These are phyloP conservation scores for Lactifluus hygrophoroides DNA, from an alignment of 768 basidiomycete genomes.

Conservation along the genomic window DNA sequence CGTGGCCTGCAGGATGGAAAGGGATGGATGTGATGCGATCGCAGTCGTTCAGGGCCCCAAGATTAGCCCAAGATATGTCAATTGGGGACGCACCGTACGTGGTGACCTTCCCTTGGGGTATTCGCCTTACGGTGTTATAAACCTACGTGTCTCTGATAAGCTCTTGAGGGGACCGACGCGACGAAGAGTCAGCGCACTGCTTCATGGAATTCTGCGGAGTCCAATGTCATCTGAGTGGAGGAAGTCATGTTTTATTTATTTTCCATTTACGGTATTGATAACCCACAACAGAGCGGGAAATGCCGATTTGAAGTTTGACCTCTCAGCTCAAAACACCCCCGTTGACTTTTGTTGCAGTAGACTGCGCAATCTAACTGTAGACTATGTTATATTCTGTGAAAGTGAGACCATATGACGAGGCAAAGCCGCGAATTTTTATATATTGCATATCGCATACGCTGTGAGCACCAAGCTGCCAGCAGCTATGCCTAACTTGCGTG, in stretches of 20 bases:
- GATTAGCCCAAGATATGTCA: not conserved
- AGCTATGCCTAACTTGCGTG: not conserved
- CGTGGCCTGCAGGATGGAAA: conserved; percentile 44
- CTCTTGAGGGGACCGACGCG: not conserved
- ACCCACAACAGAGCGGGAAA: no score
- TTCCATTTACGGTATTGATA: not conserved
- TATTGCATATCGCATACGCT: not conserved
- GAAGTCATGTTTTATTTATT: not conserved
- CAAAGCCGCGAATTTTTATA: not conserved
- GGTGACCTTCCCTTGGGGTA: conserved; percentile 61
- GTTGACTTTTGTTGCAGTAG: not conserved
- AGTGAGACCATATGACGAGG: not conserved
- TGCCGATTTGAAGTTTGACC: no score
- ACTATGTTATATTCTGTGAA: no score
- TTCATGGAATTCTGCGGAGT: conserved; percentile 56
- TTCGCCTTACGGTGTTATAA: conserved; percentile 61
- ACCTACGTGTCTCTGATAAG: conserved; percentile 37
- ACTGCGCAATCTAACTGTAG: not conserved
- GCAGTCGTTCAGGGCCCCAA: not conserved
- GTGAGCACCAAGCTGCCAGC: not conserved
- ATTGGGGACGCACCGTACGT: conserved; percentile 50
- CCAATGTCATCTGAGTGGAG: conserved; percentile 27
- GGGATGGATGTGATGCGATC: not conserved
- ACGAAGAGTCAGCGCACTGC: conserved; percentile 32
- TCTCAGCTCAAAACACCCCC: not conserved